Evolutionary conservation across 106 monocot genomes (phyloP), one percentile per base, ranked within the genome.

Genomic region (Hemerocallis citrina): DNA sequence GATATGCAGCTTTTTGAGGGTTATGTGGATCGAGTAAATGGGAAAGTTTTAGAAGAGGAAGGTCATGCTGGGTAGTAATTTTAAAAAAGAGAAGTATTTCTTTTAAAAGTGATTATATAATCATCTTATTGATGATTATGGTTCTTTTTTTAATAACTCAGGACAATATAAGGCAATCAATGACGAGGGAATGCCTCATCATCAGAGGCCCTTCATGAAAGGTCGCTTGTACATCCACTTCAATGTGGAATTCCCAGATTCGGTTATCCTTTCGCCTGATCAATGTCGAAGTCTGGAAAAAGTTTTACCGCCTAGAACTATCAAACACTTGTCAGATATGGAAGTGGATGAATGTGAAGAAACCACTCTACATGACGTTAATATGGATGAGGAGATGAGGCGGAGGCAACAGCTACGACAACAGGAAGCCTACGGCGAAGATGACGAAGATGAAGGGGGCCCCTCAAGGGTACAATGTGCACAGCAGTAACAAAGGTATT

Each of bases 221-320:
- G 89, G 89, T 20, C 84, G 81, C 57, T 74, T 89, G 0, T 89
- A 89, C 84, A 79, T 89, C 34, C 89, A 89, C 72, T 89, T 89
- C 71, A 75, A 73, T 0, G 89, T 89, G 41, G 89, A 89, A 2
- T 89, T 89, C 74, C 89, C 89, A 0, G 89, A 89, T 32, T 75
- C 74, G 0, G 34, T 88, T 33, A 57, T 68, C 0, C 37, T 38
- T 5, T 5, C 37, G 37, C 68, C 25, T 1, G 89, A 89, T 3
- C 89, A 89, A 71, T 69, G 76, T 77, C 77, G 81, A 68, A 80
- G 80, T 19, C 36, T 89, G 2, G 84, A 84, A 54, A 64, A 27
- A 1, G 61, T 84, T 9, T 68, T 89, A 8, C 89, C 89, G 0
- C 72, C 74, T 0, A 77, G 69, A 66, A 28, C 80, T 2, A 59